Conservation (phyloP, 2,329 filamentous ascomycete species). For the Aspergillus clavatus region DNA sequence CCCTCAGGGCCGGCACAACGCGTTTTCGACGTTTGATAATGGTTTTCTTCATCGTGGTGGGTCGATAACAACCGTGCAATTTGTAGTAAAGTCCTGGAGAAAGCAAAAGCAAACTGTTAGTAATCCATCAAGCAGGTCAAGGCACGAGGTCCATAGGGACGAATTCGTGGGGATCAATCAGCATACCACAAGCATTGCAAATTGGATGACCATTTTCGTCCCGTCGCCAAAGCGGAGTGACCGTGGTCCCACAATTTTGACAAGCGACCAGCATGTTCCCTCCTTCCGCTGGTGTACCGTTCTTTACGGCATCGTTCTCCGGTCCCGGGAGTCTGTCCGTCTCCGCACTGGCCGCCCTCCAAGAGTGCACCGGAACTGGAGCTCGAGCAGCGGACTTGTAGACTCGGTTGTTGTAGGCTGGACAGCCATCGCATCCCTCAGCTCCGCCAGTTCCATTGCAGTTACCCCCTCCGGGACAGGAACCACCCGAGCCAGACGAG, state of each 20-base stretch:
- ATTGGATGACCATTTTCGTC: conserved; percentile 95
- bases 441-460: conserved; percentile 96
- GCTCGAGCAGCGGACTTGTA: conserved; percentile 69
- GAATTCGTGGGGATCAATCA: no score
- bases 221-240: conserved; percentile 91
- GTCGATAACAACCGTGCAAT: conserved; percentile 85
- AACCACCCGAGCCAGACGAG: conserved; percentile 58
- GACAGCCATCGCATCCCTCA: conserved; percentile 90
- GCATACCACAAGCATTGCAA: conserved; percentile 94
- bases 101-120: no score
- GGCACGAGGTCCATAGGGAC: conserved; percentile 4
- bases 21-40: conserved; percentile 95
- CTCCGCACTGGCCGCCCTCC: conserved; percentile 30
- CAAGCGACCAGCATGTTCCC: conserved; percentile 72
- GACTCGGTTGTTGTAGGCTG: conserved; percentile 94
- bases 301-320: conserved; percentile 24
- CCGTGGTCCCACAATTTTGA: conserved; percentile 94
- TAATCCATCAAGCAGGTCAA: conserved; percentile 2
- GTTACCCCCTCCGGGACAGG: conserved; percentile 87
- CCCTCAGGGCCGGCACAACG: conserved; percentile 71
- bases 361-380: conserved; percentile 27
- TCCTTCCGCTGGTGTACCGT: conserved; percentile 19
- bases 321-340: conserved; percentile 14
- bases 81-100: conserved; percentile 89
- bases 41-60: conserved; percentile 97